These are phyloP conservation scores for Bipolaris oryzae DNA, from an alignment of 2,329 filamentous ascomycete species.

Conservation along the genomic window DNA sequence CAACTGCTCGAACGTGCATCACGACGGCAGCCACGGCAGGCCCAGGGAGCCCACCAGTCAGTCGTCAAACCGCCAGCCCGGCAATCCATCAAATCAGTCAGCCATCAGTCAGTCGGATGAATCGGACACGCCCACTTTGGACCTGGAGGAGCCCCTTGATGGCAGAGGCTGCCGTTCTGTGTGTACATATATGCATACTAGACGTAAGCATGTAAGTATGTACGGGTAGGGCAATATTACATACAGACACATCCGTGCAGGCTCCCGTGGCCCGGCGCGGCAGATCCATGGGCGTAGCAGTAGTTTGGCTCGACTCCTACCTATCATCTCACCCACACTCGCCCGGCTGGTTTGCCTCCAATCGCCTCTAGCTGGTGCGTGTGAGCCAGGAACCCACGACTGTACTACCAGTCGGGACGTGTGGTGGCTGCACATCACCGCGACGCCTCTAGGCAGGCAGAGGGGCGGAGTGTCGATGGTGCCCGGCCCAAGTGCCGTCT, in stretches of 20 bases:
- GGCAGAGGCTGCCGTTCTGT: too few relatives aligned
- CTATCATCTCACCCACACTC: background rate
- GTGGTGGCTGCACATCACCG: constrained; percentile 13
- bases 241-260: constrained; percentile 1
- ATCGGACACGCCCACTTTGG: too few relatives aligned
- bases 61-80: too few relatives aligned
- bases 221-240: background rate
- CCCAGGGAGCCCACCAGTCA: too few relatives aligned
- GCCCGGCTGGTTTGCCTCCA: background rate
- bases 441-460: constrained; percentile 11
- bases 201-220: too few relatives aligned
- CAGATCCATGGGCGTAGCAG: constrained; percentile 8
- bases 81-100: too few relatives aligned
- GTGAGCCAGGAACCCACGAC: constrained; percentile 10
- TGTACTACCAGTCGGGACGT: constrained; percentile 8
- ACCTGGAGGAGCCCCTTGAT: too few relatives aligned
- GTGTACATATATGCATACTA: too few relatives aligned
- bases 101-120: too few relatives aligned
- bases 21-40: background rate
- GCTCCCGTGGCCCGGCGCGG: constrained; percentile 11
- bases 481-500: constrained; percentile 10
- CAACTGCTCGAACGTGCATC: constrained; percentile 11
- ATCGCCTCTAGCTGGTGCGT: constrained; percentile 11
- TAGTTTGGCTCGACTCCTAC: background rate
- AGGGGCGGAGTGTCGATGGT: constrained; percentile 15